Conservation (phyloP, 2,329 filamentous ascomycete species). For the Aspergillus fischeri region DNA sequence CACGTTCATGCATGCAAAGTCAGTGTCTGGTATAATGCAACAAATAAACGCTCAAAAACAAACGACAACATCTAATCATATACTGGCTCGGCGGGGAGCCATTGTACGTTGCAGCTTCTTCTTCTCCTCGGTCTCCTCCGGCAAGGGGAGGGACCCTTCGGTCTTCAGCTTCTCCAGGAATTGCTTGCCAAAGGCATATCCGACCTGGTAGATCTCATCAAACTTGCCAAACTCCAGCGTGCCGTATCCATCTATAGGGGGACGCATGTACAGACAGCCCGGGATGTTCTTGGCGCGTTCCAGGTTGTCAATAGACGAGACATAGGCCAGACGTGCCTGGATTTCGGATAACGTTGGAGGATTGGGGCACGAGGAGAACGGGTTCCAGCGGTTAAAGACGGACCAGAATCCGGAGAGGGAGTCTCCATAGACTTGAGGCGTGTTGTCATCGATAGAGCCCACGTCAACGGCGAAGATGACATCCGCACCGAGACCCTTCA, state of each 20-base stretch:
- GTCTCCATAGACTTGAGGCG: conserved; percentile 88
- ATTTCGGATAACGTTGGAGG: conserved; percentile 94
- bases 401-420: conserved; percentile 94
- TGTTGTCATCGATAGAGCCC: conserved; percentile 84
- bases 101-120: conserved; percentile 72
- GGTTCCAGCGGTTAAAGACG: conserved; percentile 93
- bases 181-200: conserved; percentile 78
- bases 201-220: conserved; percentile 90
- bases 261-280: conserved; percentile 93
- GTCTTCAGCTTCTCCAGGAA: conserved; percentile 73
- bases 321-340: conserved; percentile 89
- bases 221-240: conserved; percentile 97
- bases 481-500: conserved; percentile 90
- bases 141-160: conserved; percentile 68
- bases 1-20: background rate
- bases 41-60: background rate
- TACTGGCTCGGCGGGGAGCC: conserved; percentile 74
- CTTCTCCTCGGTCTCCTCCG: conserved; percentile 72
- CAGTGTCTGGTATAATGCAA: background rate
- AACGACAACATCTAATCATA: conserved; percentile 33
- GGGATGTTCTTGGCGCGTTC: conserved; percentile 88
- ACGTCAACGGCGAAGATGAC: conserved; percentile 96
- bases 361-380: conserved; percentile 82
- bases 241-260: conserved; percentile 87
- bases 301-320: conserved; percentile 88